Conservation (phyloP, 73 alveolate species). For the Tetrahymena borealis region DNA sequence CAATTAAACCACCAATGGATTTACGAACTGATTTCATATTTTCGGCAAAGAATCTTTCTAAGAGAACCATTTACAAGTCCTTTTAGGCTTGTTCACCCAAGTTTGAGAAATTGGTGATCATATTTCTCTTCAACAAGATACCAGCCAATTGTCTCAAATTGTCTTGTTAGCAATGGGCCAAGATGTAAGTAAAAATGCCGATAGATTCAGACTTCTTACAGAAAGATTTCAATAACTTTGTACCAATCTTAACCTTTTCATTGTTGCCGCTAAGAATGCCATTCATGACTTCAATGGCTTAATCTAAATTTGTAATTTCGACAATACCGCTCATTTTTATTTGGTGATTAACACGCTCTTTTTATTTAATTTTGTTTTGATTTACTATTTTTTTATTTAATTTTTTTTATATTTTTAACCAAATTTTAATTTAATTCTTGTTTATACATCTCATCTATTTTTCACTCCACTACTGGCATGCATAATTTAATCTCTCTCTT, state of each 20-base stretch:
- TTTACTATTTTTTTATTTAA: background rate
- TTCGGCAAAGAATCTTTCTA: background rate
- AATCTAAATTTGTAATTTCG: background rate
- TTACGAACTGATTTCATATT: background rate
- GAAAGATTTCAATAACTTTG: constrained; percentile 18
- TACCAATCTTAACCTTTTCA: constrained; percentile 17
- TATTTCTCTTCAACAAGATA: constrained; percentile 33
- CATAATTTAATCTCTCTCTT: background rate
- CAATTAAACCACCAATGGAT: background rate
- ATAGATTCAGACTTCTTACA: constrained; percentile 15
- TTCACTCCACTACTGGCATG: background rate
- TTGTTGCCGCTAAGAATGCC: constrained; percentile 29
- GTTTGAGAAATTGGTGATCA: constrained; percentile 15
- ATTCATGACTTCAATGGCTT: background rate
- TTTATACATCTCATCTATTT: background rate
- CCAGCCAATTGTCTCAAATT: constrained; percentile 30
- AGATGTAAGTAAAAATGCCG: constrained; percentile 18
- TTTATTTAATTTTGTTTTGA: background rate
- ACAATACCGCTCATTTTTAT: background rate
- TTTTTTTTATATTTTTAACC: background rate
- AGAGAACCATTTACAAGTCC: background rate
- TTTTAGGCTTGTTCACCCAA: background rate
- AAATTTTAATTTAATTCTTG: background rate
- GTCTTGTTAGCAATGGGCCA: constrained; percentile 13
- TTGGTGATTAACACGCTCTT: background rate